Base-by-base conservation (phyloP, 805 yeast species). In the Candida taoyuanica region DNA sequence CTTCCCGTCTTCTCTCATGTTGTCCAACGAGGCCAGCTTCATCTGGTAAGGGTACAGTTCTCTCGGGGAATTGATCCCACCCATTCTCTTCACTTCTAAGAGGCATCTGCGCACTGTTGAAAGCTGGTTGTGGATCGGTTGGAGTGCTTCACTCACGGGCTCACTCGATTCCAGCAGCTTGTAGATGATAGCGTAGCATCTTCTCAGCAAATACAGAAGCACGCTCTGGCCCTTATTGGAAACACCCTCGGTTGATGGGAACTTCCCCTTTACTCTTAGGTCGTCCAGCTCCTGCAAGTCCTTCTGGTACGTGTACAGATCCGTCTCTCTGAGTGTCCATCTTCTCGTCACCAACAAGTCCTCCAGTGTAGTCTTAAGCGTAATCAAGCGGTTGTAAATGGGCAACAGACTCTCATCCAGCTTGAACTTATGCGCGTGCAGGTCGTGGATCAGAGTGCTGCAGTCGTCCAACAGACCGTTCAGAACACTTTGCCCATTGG, bases 241-340 rank as follows among this genome's bases (percentile, higher is more conserved):
- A 7, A 53, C 39, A 21, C 51, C 50, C 5, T 31, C 39, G 17
- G 41, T 40, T 1, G 56, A 40, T 14, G 68, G 62, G 46, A 82
- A 81, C 46, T 70, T 69, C 5, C 85, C 85, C 37, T 73, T 67
- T 7, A 80, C 70, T 52, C 96, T 71, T 46, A 73, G 57, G 36
- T 78, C 82, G 57, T 91, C 96, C 44, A 93, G 79, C 40, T 69
- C 73, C 52, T 77, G 80, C 45, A 93, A 68, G 46, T 71, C 70
- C 53, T 81, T 78, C 62, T 88, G 95, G 58, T 85, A 89, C 34
- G 73, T 71, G 64, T 84, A 93, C 44, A 93, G 70, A 63, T 93
- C 99, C 0, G 98, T 93, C 55, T 89, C 96, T 55, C 99, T 77
- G 65, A 93, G 68, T 2, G 98, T 91, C 99, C 99, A 93, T 59